Percentiles rank a stretch among this genome's conserved stretches.
Evolutionary conservation across 805 yeast species (phyloP).

Genomic region (Candida taoyuanica): DNA sequence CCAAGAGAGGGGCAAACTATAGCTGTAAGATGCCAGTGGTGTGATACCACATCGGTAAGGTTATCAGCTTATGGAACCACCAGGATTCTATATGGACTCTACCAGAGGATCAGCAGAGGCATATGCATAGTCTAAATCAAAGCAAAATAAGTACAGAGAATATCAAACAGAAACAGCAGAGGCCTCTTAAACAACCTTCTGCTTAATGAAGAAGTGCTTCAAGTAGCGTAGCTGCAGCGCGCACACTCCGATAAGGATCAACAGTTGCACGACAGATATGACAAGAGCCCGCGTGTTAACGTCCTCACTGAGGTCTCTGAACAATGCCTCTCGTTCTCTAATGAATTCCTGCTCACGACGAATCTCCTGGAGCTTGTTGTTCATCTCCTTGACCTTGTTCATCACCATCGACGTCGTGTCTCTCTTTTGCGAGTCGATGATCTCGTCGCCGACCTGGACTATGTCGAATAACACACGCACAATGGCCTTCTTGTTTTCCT

Average conservation of each 20-base stretch:
- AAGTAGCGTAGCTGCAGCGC: conserved; percentile 72
- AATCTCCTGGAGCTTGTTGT: conserved; percentile 52
- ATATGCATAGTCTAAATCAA: neutral
- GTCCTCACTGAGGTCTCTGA: conserved; percentile 72
- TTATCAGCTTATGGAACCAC: too few species aligned
- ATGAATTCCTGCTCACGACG: conserved; percentile 62
- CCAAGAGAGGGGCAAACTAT: too few species aligned
- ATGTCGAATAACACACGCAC: conserved; percentile 75
- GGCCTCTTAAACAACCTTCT: conserved; percentile 76
- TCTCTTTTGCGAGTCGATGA: conserved; percentile 58
- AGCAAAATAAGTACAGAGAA: too few species aligned
- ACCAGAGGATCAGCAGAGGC: neutral
- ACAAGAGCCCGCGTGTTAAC: conserved; percentile 68
- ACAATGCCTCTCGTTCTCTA: conserved; percentile 61
- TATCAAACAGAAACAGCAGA: too few species aligned
- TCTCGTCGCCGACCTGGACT: conserved; percentile 59
- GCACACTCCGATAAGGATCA: conserved; percentile 65
- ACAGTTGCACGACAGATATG: conserved; percentile 71
- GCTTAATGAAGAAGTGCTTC: conserved; percentile 80
- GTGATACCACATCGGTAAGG: too few species aligned
- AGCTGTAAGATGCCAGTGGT: too few species aligned
- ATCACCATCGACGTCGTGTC: conserved; percentile 49
- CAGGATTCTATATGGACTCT: too few species aligned
- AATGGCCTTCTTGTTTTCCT: conserved; percentile 34
- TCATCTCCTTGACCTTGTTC: conserved; percentile 51